A percentile compares a stretch with the other conserved stretches of the same genome.
These are phyloP conservation scores for Helotiales sp. DNA, from an alignment of 2,329 filamentous ascomycete species.

Conservation along the genomic window DNA sequence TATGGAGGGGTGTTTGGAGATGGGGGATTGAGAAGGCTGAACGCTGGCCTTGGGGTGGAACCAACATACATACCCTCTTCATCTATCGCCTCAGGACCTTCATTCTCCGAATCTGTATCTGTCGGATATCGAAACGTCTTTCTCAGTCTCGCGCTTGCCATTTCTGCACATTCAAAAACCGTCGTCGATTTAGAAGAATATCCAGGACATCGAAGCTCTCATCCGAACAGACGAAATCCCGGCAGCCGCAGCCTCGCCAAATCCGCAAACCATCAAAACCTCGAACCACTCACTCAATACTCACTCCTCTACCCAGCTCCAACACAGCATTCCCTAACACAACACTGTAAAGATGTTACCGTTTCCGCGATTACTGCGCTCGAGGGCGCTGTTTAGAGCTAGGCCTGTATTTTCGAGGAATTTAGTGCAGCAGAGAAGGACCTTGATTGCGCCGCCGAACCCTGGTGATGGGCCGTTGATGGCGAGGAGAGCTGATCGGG, in stretches of 20 bases:
- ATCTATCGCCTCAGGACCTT: constrained; percentile 67
- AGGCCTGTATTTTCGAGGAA: constrained; percentile 25
- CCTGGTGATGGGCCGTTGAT: constrained; percentile 67
- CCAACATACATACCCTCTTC: constrained; percentile 74
- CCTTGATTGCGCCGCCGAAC: constrained; percentile 60
- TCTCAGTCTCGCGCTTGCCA: constrained; percentile 65
- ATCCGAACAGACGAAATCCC: not conserved
- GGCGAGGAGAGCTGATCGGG: constrained; percentile 67
- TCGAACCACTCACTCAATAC: constrained; percentile 12
- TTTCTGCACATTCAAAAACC: constrained; percentile 15
- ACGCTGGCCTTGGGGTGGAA: not conserved
- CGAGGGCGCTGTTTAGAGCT: constrained; percentile 32
- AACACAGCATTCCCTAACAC: not conserved
- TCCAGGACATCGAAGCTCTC: not conserved
- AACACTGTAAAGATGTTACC: constrained; percentile 36
- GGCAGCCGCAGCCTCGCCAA: constrained; percentile 24
- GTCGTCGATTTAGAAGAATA: constrained; percentile 25
- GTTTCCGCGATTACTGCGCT: constrained; percentile 40
- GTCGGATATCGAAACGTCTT: constrained; percentile 77
- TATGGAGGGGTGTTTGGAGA: not conserved
- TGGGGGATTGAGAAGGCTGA: constrained; percentile 15
- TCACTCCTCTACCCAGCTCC: constrained; percentile 4
- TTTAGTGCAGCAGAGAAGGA: constrained; percentile 46
- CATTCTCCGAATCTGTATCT: constrained; percentile 59
- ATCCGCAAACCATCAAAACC: constrained; percentile 22